phyloP scores from a whole-genome alignment of 306 rosid species.

The Medicago arabica region DNA sequence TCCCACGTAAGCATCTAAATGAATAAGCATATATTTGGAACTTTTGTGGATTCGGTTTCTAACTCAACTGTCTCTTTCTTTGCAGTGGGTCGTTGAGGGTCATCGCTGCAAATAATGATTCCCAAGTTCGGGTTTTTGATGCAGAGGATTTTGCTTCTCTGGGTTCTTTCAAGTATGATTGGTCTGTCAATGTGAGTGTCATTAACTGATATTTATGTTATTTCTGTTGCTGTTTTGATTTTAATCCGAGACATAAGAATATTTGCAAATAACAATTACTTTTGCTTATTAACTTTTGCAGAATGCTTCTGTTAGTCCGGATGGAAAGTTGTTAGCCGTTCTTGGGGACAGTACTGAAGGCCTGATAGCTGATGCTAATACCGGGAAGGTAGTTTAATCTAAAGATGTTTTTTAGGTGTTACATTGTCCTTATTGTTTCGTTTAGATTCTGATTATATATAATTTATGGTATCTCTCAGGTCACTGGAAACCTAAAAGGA shows the following conservation, averaged over 20 bases:
- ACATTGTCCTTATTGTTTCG: neutral
- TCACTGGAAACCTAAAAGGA: conserved; percentile 70
- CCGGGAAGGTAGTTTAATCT: conserved; percentile 62
- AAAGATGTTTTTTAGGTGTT: conserved; percentile 6
- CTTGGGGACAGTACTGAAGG: conserved; percentile 90
- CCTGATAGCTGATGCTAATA: conserved; percentile 74
- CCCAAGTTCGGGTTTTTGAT: conserved; percentile 77
- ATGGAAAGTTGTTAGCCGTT: conserved; percentile 78
- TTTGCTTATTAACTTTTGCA: conserved; percentile 40
- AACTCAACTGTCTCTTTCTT: conserved; percentile 29
- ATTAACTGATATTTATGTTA: conserved; percentile 19
- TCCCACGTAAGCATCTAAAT: conserved; percentile 55
- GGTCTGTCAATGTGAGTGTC: conserved; percentile 95
- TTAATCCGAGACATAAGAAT: neutral
- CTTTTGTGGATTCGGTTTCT: neutral
- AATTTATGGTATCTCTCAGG: conserved; percentile 44
- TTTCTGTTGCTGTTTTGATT: too few species aligned
- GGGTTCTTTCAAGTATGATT: conserved; percentile 68
- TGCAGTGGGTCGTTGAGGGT: conserved; percentile 79
- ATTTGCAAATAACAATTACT: neutral
- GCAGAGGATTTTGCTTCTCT: conserved; percentile 66
- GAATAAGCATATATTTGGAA: neutral
- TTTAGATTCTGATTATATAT: conserved; percentile 8
- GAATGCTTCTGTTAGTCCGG: conserved; percentile 83
- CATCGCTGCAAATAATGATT: conserved; percentile 86